Conservation (phyloP, 768 basidiomycete genomes). For the Russula vinacea region DNA sequence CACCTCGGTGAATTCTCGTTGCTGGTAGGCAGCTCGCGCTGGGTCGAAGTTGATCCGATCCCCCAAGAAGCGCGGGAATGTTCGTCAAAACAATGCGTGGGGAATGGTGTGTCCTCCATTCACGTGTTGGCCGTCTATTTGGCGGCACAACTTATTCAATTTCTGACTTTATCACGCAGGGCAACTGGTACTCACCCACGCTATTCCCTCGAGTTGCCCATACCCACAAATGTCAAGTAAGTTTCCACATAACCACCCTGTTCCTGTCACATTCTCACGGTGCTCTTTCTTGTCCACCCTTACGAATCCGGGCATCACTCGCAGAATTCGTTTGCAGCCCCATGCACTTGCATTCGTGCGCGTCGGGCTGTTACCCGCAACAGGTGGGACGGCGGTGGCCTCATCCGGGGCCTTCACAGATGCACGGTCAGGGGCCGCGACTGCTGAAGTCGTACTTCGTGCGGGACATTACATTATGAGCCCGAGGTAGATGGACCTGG, state of each 20-base stretch:
- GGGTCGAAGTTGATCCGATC: constrained; percentile 62
- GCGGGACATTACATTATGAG: constrained; percentile 69
- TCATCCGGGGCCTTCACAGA: constrained; percentile 85
- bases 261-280: neutral
- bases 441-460: constrained; percentile 48
- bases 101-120: constrained; percentile 54
- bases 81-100: constrained; percentile 67
- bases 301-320: neutral
- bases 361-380: constrained; percentile 52
- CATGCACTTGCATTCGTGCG: constrained; percentile 52
- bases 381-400: constrained; percentile 43
- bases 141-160: neutral
- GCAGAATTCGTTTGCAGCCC: constrained; percentile 67
- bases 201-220: constrained; percentile 57
- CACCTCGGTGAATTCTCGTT: constrained; percentile 66
- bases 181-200: constrained; percentile 67
- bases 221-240: constrained; percentile 56
- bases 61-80: constrained; percentile 89
- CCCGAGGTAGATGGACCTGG: constrained; percentile 72
- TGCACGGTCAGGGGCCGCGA: constrained; percentile 65
- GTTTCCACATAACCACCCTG: constrained; percentile 27
- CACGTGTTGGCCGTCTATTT: too few relatives aligned
- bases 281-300: neutral
- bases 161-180: constrained; percentile 60
- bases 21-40: constrained; percentile 56